These are phyloP conservation scores for Cryphonectria radicalis DNA, from an alignment of 2,329 filamentous ascomycete genomes.

Conservation along the genomic window DNA sequence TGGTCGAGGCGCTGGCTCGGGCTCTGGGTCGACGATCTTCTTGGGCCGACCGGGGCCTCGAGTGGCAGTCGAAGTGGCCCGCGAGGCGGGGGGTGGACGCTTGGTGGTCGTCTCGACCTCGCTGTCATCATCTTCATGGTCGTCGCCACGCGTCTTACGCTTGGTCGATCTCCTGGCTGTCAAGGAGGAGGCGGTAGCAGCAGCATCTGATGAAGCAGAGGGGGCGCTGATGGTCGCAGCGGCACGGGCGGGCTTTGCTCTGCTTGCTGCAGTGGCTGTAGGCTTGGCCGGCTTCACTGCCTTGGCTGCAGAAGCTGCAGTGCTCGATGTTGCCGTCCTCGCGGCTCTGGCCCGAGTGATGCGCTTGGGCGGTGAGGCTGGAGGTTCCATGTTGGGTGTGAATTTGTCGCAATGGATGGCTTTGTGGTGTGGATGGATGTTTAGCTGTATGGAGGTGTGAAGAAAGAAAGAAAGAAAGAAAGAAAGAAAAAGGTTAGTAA, in stretches of 20 bases:
- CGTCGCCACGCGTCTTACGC: conserved; percentile 60
- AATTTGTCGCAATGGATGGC: neutral
- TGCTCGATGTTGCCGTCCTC: conserved; percentile 37
- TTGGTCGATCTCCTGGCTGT: conserved; percentile 43
- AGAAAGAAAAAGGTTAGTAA: conserved; percentile 6
- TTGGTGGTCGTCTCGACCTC: conserved; percentile 42
- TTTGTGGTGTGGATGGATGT: neutral
- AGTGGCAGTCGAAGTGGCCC: conserved; percentile 44
- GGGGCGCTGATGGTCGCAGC: conserved; percentile 34
- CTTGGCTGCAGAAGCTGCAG: conserved; percentile 31
- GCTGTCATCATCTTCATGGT: conserved; percentile 55
- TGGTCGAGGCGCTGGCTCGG: conserved; percentile 30
- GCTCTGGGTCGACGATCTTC: conserved; percentile 39
- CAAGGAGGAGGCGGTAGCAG: conserved; percentile 30
- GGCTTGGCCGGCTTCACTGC: conserved; percentile 43
- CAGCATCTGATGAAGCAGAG: conserved; percentile 38
- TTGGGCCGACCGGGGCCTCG: conserved; percentile 53
- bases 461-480: neutral
- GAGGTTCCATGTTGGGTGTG: conserved; percentile 33
- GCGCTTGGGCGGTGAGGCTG: conserved; percentile 35
- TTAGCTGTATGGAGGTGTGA: neutral
- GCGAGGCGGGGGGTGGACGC: conserved; percentile 32
- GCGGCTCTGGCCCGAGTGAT: conserved; percentile 46
- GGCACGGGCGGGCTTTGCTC: conserved; percentile 47
- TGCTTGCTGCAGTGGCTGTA: conserved; percentile 51